Base-by-base conservation (phyloP, 2,329 filamentous ascomycete species). In the Pseudohalonectria lignicola region DNA sequence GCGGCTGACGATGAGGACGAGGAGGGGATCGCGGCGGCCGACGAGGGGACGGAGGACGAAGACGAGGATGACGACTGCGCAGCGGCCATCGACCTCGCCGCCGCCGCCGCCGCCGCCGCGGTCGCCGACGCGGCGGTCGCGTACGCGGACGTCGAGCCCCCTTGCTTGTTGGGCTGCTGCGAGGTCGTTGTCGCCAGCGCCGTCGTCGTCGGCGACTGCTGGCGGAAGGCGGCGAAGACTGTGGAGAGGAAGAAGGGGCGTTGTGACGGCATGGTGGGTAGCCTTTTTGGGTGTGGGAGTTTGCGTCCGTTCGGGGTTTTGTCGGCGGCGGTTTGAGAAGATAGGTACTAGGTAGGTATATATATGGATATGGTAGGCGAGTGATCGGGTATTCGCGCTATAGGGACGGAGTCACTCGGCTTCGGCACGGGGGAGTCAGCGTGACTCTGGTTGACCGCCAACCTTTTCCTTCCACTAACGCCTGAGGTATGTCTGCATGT, bases 241-340 rank as follows among this genome's bases (percentile, higher is more conserved):
- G 65, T 67, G 34, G 69, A 70, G 49, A 74, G 66, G 58, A 74
- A 72, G 54, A 66, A 73, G 34, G 69, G 68, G 36, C 69, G 66
- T 49, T 73, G 69, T 26, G 67, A 68, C 34, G 69, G 63, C 67
- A 71, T 71, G 38, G 26, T 54, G 45, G 37, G n/a, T n/a, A n/a
- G n/a, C n/a, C n/a, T n/a, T n/a, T n/a, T n/a, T n/a, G n/a, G n/a
- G n/a, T n/a, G n/a, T n/a, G n/a, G n/a, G n/a, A n/a, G n/a, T n/a
- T n/a, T n/a, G n/a, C n/a, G n/a, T n/a, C n/a, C n/a, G n/a, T n/a
- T n/a, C n/a, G n/a, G n/a, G n/a, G n/a, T n/a, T n/a, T n/a, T n/a
- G n/a, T n/a, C n/a, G n/a, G n/a, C n/a, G n/a, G n/a, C n/a, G n/a
- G n/a, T n/a, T n/a, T n/a, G n/a, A n/a, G n/a, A n/a, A n/a, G n/a